Evolutionary conservation across 2,329 filamentous ascomycete species (phyloP).

Genomic region (Curvularia lunata): DNA sequence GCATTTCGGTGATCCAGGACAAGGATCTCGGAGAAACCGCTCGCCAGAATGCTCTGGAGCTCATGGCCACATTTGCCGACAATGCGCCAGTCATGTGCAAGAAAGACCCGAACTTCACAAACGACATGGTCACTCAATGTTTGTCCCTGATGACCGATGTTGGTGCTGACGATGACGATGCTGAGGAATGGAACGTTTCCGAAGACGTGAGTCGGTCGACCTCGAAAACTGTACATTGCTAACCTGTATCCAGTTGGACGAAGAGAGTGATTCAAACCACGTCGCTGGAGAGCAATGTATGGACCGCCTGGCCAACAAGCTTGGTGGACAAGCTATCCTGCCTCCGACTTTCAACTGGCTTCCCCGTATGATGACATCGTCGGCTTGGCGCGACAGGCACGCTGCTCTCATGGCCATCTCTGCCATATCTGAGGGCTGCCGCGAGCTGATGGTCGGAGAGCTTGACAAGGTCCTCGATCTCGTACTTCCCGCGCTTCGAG

Average conservation of each 20-base stretch:
- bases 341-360: constrained; percentile 96
- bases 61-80: constrained; percentile 98
- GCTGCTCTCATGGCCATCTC: constrained; percentile 98
- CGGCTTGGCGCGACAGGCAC: constrained; percentile 92
- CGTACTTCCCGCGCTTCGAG: constrained; percentile 88
- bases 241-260: constrained; percentile 68
- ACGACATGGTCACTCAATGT: constrained; percentile 98
- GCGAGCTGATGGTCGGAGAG: constrained; percentile 93
- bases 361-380: constrained; percentile 95
- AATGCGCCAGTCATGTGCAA: constrained; percentile 93
- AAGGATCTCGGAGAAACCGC: constrained; percentile 91
- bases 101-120: constrained; percentile 89
- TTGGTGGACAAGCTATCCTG: constrained; percentile 90
- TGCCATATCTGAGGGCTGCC: constrained; percentile 95
- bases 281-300: constrained; percentile 98
- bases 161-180: constrained; percentile 92
- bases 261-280: constrained; percentile 96
- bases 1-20: constrained; percentile 90
- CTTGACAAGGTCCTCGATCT: constrained; percentile 92
- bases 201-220: constrained; percentile 65
- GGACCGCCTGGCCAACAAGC: constrained; percentile 96
- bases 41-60: constrained; percentile 91
- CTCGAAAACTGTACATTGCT: neutral
- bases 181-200: constrained; percentile 87
- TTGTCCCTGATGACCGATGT: constrained; percentile 98